These are phyloP conservation scores for Monosporozyma unispora DNA, from an alignment of 805 yeast species.

Conservation along the genomic window DNA sequence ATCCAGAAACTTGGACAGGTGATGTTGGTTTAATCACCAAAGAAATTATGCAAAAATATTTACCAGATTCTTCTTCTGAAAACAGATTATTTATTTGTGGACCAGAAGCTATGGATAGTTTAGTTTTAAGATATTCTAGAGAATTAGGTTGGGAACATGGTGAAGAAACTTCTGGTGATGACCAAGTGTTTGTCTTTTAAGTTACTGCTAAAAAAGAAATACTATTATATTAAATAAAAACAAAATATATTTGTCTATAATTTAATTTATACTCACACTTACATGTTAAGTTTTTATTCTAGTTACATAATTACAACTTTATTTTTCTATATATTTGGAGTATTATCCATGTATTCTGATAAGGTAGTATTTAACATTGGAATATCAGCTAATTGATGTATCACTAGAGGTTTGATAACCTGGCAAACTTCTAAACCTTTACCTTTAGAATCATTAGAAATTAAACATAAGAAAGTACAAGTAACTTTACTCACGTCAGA, in stretches of 20 bases:
- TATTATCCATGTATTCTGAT: conserved; percentile 28
- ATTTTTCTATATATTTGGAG: conserved; percentile 16
- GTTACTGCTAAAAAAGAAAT: not conserved
- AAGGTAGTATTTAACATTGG: conserved; percentile 27
- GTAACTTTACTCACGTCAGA: conserved; percentile 29
- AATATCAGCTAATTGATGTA: conserved; percentile 26
- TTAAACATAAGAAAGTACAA: conserved; percentile 25
- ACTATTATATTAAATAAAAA: not conserved
- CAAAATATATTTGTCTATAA: not conserved
- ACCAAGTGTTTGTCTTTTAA: conserved; percentile 51
- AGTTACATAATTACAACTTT: not conserved
- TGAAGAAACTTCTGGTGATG: conserved; percentile 26
- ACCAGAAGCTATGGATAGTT: conserved; percentile 58
- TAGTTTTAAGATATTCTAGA: conserved; percentile 40
- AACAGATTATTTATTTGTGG: conserved; percentile 65
- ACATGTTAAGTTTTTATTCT: not conserved
- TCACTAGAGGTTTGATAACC: conserved; percentile 21
- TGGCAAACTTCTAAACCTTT: conserved; percentile 23
- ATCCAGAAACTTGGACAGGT: conserved; percentile 41
- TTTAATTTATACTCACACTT: not conserved
- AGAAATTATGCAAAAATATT: conserved; percentile 43
- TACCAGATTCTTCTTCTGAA: conserved; percentile 43
- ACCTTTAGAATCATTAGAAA: conserved; percentile 27
- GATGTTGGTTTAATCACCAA: conserved; percentile 51
- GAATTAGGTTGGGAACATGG: conserved; percentile 51